A percentile compares a stretch with the other conserved stretches of the same genome.
Conservation (phyloP, 2,329 filamentous ascomycete genomes). For the Didymella glomerata region DNA sequence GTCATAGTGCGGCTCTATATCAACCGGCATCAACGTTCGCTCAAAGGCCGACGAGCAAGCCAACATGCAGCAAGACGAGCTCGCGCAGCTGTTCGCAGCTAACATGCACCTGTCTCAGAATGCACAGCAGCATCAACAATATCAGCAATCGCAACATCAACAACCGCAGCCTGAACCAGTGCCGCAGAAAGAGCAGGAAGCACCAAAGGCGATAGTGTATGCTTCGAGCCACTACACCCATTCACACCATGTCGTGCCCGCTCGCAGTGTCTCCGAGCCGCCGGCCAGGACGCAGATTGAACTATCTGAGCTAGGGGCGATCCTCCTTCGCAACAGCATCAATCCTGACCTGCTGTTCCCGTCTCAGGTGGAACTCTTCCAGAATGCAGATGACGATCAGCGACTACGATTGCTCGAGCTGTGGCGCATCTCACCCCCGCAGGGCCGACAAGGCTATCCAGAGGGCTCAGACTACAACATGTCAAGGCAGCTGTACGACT, state of each 20-base stretch:
- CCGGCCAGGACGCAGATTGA: conserved; percentile 47
- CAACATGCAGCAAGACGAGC: conserved; percentile 77
- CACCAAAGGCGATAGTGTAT: conserved; percentile 68
- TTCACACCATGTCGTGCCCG: conserved; percentile 69
- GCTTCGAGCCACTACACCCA: conserved; percentile 86
- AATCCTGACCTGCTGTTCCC: conserved; percentile 73
- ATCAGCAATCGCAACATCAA: conserved; percentile 57
- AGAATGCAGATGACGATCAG: conserved; percentile 75
- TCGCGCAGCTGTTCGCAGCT: conserved; percentile 79
- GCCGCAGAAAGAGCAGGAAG: conserved; percentile 30
- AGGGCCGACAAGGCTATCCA: conserved; percentile 45
- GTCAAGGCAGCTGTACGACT: conserved; percentile 56
- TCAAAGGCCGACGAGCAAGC: conserved; percentile 41
- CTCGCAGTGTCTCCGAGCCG: conserved; percentile 37
- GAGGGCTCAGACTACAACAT: conserved; percentile 56
- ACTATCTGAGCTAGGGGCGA: conserved; percentile 59
- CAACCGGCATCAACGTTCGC: conserved; percentile 55
- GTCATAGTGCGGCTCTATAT: conserved; percentile 56
- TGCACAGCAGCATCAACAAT: conserved; percentile 34
- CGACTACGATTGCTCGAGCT: conserved; percentile 79
- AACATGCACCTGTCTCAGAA: conserved; percentile 70
- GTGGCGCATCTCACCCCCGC: conserved; percentile 81
- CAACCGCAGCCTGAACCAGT: conserved; percentile 58
- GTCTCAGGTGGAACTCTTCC: conserved; percentile 81
- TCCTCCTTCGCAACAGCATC: conserved; percentile 73